Percentiles rank a stretch among this genome's conserved stretches.
phyloP scores from a whole-genome alignment of 305 asterid species.

The Fraxinus xanthoxyloides region DNA sequence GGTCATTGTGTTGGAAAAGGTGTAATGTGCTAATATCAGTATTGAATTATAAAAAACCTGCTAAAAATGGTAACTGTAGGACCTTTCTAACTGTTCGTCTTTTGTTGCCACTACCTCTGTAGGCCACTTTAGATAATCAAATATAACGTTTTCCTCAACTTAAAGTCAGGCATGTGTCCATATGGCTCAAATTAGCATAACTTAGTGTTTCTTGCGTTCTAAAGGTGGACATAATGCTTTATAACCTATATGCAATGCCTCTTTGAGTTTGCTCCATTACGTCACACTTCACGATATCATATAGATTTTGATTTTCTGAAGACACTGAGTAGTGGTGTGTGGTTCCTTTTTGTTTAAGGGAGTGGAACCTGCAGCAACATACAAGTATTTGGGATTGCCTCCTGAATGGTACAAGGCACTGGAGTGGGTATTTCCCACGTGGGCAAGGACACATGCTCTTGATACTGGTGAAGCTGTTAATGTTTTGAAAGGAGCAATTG shows the following conservation, averaged over 20 bases:
- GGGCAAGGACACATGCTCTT: slow-evolving; percentile 97
- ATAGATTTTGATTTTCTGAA: not conserved
- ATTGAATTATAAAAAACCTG: not conserved
- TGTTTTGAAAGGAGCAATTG: slow-evolving; percentile 81
- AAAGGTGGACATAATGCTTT: not conserved
- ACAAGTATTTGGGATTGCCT: slow-evolving; percentile 72
- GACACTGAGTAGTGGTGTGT: not conserved
- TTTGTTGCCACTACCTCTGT: not conserved
- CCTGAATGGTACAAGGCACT: slow-evolving; percentile 86
- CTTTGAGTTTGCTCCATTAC: not conserved
- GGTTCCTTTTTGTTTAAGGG: slow-evolving; percentile 46
- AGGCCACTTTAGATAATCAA: not conserved
- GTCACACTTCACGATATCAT: not conserved
- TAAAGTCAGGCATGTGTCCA: not conserved
- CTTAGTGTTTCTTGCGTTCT: not conserved
- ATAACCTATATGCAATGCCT: not conserved
- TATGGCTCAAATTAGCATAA: not conserved
- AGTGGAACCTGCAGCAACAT: slow-evolving; percentile 84
- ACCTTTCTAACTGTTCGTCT: not conserved
- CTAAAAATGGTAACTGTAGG: not conserved
- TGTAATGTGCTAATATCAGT: not conserved
- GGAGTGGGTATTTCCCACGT: slow-evolving; percentile 93
- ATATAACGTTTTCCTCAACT: not conserved
- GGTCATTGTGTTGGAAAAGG: not conserved
- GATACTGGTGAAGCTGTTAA: slow-evolving; percentile 98